These are phyloP conservation scores for Aspergillus sp. DNA, from an alignment of 2,329 filamentous ascomycete genomes.

Conservation along the genomic window DNA sequence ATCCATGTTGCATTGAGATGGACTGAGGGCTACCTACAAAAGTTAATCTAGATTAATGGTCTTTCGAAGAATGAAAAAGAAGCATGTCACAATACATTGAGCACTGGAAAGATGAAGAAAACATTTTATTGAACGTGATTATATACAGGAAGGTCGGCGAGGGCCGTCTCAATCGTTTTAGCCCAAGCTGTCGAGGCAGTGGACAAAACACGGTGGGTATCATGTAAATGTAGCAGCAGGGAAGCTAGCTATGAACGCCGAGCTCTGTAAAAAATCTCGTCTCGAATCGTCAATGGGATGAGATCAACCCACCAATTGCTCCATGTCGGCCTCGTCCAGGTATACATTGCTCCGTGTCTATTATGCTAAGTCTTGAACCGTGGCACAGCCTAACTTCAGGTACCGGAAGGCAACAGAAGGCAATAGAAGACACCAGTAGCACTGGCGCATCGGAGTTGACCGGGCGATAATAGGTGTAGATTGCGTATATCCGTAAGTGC, in stretches of 20 bases:
- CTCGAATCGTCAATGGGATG: neutral
- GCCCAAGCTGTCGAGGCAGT: neutral
- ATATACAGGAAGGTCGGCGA: neutral
- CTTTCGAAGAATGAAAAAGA: neutral
- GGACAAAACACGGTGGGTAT: conserved; percentile 10
- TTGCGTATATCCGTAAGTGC: neutral
- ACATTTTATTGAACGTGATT: neutral
- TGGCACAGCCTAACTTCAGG: no score
- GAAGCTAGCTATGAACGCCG: neutral
- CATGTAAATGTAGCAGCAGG: conserved; percentile 2
- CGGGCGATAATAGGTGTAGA: neutral
- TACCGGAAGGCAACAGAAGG: no score
- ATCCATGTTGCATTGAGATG: neutral
- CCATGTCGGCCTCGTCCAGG: neutral
- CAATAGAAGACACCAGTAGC: no score
- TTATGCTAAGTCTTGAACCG: neutral
- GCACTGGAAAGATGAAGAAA: neutral
- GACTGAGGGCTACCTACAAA: neutral
- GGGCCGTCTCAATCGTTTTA: neutral
- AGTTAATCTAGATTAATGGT: neutral
- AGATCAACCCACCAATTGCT: neutral
- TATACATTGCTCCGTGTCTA: neutral
- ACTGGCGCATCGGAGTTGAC: neutral
- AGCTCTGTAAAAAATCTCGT: neutral
- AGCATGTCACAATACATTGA: neutral